Evolutionary conservation across 352 stramenopile species (phyloP), one percentile per base, ranked within the genome.

Genomic region (Globisporangium lucens): DNA sequence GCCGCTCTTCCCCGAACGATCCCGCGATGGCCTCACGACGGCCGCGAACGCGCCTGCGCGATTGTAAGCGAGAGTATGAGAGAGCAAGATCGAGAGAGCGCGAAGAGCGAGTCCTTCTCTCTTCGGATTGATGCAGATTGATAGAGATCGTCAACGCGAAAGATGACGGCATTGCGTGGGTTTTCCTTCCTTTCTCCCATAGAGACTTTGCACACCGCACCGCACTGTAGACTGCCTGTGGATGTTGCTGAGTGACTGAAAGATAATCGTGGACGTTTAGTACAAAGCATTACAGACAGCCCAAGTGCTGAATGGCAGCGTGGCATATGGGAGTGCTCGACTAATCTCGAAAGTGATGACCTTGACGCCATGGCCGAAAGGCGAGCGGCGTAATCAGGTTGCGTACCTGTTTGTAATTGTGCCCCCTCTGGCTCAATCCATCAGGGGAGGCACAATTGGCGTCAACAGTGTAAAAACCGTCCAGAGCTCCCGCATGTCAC

Each of bases 1-100:
- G 81, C 75, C 78, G 33, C 69, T 93, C 6, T 93, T 91, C 67
- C 83, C 81, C 0, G 83, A 91, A 63, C 78, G 83, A 51, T 60
- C 68, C 5, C 69, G 68, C 49, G 72, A 60, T 33, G 68, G 68
- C 4, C 61, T 65, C 52, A 27, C 60, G 15, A n/a, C 47, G 7
- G 38, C 27, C 12, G 47, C 41, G 27, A 24, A 41, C 10, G 27
- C 63, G 7, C 35, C 33, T 4, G 56, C 56, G 27, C 56, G 56
- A 13, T 30, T 61, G 20, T 61, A 41, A 61, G 33, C 43, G 43
- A 51, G 43, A 2, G 36, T 35, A 30, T n/a, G 56, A 41, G 6
- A 24, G 27, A 58, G n/a, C 20, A 55, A 27, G 13, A n/a, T 24
- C 33, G 6, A 15, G 13, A 47, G 13, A 47, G 41, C 6, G 49